Evolutionary conservation across 75 land plant species (phyloP).

Genomic region (Cupressus sempervirens): DNA sequence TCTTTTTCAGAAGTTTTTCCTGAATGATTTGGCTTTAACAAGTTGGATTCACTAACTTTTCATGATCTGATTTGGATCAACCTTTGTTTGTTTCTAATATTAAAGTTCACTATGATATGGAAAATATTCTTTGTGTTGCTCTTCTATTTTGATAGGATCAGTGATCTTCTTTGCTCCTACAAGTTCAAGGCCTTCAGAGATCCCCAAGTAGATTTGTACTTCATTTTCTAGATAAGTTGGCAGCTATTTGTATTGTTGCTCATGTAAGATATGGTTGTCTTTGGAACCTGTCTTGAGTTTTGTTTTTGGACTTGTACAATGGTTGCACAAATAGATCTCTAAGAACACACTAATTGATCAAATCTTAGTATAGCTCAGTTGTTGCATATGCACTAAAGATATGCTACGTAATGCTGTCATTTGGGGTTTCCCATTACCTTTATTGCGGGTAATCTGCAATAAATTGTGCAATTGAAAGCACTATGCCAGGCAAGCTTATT

Average conservation of each 20-base stretch:
- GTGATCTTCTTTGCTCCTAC: neutral
- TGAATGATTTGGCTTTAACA: no score
- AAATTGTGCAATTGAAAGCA: neutral
- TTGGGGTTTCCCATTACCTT: neutral
- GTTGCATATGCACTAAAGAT: neutral
- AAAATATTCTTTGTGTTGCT: neutral
- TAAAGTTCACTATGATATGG: neutral
- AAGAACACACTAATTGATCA: no score
- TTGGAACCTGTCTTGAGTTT: neutral
- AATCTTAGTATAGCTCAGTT: neutral
- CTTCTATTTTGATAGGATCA: neutral
- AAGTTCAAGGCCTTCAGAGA: neutral
- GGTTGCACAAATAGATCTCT: no score
- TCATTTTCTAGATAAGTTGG: neutral
- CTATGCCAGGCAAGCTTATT: neutral
- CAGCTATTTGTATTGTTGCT: no score
- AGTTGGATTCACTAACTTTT: no score
- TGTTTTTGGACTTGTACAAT: neutral
- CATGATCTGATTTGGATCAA: no score
- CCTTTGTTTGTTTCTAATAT: neutral
- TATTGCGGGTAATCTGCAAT: neutral
- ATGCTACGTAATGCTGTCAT: neutral
- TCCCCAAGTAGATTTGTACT: neutral
- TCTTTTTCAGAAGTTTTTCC: no score
- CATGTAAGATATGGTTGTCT: neutral